Evolutionary conservation across 768 basidiomycete genomes (phyloP).

Genomic region (Auricularia heimuer): DNA sequence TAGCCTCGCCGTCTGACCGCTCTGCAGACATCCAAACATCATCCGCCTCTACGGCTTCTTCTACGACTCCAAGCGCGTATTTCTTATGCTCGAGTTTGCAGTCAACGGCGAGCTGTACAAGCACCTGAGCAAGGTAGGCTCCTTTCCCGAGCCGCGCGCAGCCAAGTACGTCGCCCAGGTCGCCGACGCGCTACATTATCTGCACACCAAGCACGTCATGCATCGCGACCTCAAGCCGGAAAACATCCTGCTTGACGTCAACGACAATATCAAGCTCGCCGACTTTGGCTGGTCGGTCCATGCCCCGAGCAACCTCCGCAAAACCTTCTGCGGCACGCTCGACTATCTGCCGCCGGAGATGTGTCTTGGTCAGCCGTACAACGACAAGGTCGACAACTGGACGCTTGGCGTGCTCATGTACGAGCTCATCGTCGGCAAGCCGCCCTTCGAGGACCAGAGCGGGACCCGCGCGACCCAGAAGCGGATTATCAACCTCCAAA

Average conservation of each 20-base stretch:
- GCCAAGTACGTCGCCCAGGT: constrained; percentile 37
- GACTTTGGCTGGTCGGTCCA: constrained; percentile 41
- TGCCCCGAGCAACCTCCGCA: constrained; percentile 30
- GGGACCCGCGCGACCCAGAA: constrained; percentile 27
- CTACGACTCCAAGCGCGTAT: constrained; percentile 30
- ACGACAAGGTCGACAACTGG: constrained; percentile 37
- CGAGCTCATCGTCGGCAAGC: constrained; percentile 34
- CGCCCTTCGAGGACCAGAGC: constrained; percentile 33
- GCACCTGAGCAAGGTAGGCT: constrained; percentile 25
- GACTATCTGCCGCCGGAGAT: constrained; percentile 43
- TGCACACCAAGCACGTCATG: constrained; percentile 38
- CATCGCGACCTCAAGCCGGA: constrained; percentile 45
- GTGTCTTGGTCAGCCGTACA: constrained; percentile 34
- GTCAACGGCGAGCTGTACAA: constrained; percentile 32
- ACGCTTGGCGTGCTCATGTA: constrained; percentile 37
- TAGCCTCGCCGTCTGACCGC: not conserved
- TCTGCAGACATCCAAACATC: constrained; percentile 28
- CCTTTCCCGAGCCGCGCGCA: constrained; percentile 26
- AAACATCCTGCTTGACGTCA: constrained; percentile 34
- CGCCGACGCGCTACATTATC: constrained; percentile 35
- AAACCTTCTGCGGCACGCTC: constrained; percentile 35
- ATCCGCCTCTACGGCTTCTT: constrained; percentile 32
- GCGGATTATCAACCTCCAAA: constrained; percentile 26
- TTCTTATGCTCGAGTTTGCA: constrained; percentile 30
- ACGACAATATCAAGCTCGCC: constrained; percentile 37